phyloP scores from a whole-genome alignment of 2,329 filamentous ascomycete species.

The Davidsoniella australis region DNA sequence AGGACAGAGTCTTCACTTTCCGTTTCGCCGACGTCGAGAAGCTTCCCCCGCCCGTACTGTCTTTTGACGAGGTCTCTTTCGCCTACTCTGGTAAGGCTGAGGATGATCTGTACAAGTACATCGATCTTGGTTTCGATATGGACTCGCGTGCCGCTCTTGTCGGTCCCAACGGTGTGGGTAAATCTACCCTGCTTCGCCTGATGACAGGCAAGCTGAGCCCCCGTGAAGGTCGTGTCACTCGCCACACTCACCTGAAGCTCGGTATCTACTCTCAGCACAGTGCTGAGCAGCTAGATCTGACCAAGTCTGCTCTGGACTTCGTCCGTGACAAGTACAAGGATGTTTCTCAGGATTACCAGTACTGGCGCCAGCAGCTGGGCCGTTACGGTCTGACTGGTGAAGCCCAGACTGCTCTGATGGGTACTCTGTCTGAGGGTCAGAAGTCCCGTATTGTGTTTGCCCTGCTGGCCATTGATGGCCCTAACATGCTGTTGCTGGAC shows the following conservation, averaged over 20 bases:
- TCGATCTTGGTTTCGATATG: conserved; percentile 99
- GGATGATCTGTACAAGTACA: conserved; percentile 89
- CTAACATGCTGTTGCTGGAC: conserved; percentile 96
- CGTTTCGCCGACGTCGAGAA: conserved; percentile 98
- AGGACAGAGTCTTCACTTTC: conserved; percentile 89
- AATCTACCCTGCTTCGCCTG: conserved; percentile 86
- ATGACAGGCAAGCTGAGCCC: conserved; percentile 93
- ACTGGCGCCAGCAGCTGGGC: conserved; percentile 96
- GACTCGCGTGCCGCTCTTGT: conserved; percentile 94
- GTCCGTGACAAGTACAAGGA: conserved; percentile 84
- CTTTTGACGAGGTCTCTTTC: conserved; percentile 94
- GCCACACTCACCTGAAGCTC: conserved; percentile 96
- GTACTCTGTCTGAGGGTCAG: conserved; percentile 92
- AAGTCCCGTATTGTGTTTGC: conserved; percentile 98
- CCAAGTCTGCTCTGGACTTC: conserved; percentile 94
- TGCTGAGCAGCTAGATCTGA: conserved; percentile 92
- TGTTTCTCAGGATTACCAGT: conserved; percentile 94
- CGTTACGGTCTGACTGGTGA: conserved; percentile 87
- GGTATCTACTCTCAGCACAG: conserved; percentile 98
- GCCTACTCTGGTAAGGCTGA: conserved; percentile 81
- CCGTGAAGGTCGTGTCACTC: conserved; percentile 62
- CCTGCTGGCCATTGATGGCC: conserved; percentile 79
- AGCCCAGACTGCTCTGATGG: conserved; percentile 91
- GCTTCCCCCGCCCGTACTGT: conserved; percentile 90
- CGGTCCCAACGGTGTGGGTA: conserved; percentile 96